Base-by-base conservation (phyloP, 1,284 basidiomycete genomes). In the Athelia sp. region DNA sequence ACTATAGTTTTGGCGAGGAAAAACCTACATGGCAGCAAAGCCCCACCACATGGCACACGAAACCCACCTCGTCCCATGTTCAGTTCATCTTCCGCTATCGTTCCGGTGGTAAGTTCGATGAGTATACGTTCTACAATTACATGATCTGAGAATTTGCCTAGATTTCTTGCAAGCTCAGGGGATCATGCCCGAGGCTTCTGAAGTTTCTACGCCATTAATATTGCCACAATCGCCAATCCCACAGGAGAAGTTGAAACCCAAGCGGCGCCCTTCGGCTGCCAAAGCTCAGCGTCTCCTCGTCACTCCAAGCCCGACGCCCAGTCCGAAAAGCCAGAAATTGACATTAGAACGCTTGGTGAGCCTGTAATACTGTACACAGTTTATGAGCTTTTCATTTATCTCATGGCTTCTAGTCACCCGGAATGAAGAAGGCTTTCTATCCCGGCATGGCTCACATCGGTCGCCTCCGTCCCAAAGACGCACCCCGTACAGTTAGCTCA, bases 1-100 rank as follows among this genome's bases (percentile, higher is more conserved):
- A 11, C 21, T 29, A 24, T 47, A 80, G 79, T 13, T 81, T 75
- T 51, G 76, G 77, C 6, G 57, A 68, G 32, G 71, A 76, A 26
- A 62, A 49, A 18, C 50, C 35, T n/a, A 60, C 72, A 11, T 63
- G 57, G 22, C 57, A 64, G 19, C 78, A 78, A 50, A 67, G 62
- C 49, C 63, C 63, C 6, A 60, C 63, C 19, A 85, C 84, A 3
- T 84, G 78, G 79, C 59, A 62, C 6, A 70, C 79, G 3, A 65
- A 68, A 50, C 69, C 77, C 1, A 61, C 54, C 43, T 70, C 65
- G 15, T 74, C 78, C 15, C 76, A 74, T 47, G 79, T 84, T 19
- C 76, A 78, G 4, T 86, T 86, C 56, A 67, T 76, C 2, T 86
- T 72, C 52, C 60, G 79, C 40, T 86, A 85, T 60, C 68, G 80